Percentiles rank a stretch among this genome's conserved stretches.
phyloP scores from a whole-genome alignment of 805 yeast species.

The Monosporozyma aquatica region DNA sequence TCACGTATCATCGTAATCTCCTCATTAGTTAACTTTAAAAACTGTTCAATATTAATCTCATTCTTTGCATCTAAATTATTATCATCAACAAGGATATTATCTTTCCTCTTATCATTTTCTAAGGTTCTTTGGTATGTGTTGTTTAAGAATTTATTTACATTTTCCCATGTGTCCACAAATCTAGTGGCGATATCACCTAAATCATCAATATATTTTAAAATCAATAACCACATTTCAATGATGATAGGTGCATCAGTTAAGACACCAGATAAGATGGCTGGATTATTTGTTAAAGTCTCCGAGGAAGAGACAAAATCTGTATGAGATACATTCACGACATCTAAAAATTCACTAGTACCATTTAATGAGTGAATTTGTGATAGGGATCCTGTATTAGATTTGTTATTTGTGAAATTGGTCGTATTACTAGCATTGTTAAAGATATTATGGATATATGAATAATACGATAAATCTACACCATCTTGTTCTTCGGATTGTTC shows the following conservation, averaged over 20 bases:
- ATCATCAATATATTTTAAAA: slow-evolving; percentile 35
- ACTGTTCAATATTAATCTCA: slow-evolving; percentile 22
- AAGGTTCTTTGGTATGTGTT: slow-evolving; percentile 38
- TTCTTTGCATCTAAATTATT: slow-evolving; percentile 20
- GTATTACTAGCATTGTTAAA: slow-evolving; percentile 5
- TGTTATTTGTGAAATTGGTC: no score
- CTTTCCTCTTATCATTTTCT: slow-evolving; percentile 35
- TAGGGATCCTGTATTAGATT: not conserved
- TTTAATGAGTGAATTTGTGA: not conserved
- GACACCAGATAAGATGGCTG: slow-evolving; percentile 10
- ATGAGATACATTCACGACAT: not conserved
- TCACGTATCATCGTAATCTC: slow-evolving; percentile 36
- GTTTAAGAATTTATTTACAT: slow-evolving; percentile 44
- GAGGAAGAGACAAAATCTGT: not conserved
- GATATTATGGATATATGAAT: slow-evolving; percentile 20
- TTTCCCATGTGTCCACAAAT: slow-evolving; percentile 44
- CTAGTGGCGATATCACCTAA: slow-evolving; percentile 33
- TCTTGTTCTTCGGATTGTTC: slow-evolving; percentile 9
- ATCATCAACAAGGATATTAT: slow-evolving; percentile 24
- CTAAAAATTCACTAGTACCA: not conserved
- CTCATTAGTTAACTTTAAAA: slow-evolving; percentile 35
- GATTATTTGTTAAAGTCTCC: not conserved
- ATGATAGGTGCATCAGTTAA: slow-evolving; percentile 46
- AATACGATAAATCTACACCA: slow-evolving; percentile 31
- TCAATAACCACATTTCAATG: slow-evolving; percentile 50